These are phyloP conservation scores for Daldinia decipiens DNA, from an alignment of 495 filamentous ascomycete species.

Conservation along the genomic window DNA sequence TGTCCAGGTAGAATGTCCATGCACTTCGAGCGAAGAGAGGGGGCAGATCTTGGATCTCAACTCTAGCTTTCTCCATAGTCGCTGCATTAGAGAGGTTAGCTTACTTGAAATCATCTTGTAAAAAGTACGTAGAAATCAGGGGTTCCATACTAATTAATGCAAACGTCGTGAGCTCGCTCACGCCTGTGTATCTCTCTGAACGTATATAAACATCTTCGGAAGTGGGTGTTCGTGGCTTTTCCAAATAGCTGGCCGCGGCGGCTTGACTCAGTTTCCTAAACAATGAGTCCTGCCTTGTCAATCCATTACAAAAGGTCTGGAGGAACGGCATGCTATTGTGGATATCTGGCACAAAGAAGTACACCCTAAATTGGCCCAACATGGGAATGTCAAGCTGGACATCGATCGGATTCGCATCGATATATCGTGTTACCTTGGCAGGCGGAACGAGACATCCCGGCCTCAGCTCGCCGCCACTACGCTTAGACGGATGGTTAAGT, in stretches of 20 bases:
- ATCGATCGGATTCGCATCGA: slow-evolving; percentile 77
- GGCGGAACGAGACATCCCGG: slow-evolving; percentile 71
- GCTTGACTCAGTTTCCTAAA: slow-evolving; percentile 60
- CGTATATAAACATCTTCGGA: slow-evolving; percentile 68
- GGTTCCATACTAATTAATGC: slow-evolving; percentile 58
- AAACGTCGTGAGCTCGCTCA: slow-evolving; percentile 69
- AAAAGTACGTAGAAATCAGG: too few relatives aligned
- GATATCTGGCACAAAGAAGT: slow-evolving; percentile 69
- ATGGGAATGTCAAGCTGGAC: slow-evolving; percentile 78
- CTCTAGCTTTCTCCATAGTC: slow-evolving; percentile 61
- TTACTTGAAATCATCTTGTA: neutral
- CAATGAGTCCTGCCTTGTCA: slow-evolving; percentile 55
- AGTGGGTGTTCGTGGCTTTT: slow-evolving; percentile 58
- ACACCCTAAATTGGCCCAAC: slow-evolving; percentile 74
- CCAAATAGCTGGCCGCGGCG: slow-evolving; percentile 63
- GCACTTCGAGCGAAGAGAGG: slow-evolving; percentile 63
- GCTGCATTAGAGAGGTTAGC: slow-evolving; percentile 52
- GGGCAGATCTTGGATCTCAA: slow-evolving; percentile 72
- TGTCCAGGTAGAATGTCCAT: slow-evolving; percentile 77
- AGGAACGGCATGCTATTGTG: slow-evolving; percentile 63
- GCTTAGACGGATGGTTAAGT: slow-evolving; percentile 59
- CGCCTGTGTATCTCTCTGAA: slow-evolving; percentile 68
- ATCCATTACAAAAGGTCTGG: slow-evolving; percentile 58
- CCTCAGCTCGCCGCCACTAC: slow-evolving; percentile 56
- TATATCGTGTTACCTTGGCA: slow-evolving; percentile 70